phyloP scores from a whole-genome alignment of 2,329 filamentous ascomycete species.

The Claviceps monticola region DNA sequence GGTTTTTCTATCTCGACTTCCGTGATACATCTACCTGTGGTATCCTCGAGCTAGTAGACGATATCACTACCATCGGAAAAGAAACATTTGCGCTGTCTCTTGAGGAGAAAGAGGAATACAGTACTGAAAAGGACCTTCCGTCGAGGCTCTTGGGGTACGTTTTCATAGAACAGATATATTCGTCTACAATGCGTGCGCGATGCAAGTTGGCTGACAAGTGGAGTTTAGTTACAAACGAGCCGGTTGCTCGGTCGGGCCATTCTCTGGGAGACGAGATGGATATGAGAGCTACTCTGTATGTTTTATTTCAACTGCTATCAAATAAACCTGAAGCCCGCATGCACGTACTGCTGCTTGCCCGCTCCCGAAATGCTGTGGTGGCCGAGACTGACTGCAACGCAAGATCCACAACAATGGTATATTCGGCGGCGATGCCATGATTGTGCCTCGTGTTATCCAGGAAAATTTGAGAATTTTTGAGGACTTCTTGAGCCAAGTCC shows the following conservation, averaged over 20 bases:
- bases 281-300: constrained; percentile 5
- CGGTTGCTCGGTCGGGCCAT: constrained; percentile 3
- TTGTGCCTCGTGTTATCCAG: constrained; percentile 3
- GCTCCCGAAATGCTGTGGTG: too few relatives aligned
- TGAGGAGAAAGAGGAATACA: constrained; percentile 2
- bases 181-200: too few relatives aligned
- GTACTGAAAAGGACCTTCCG: constrained; percentile 2
- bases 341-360: too few relatives aligned
- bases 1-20: constrained; percentile 4
- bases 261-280: constrained; percentile 1
- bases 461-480: constrained; percentile 4
- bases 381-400: constrained; percentile 72
- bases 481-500: not conserved
- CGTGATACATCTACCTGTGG: not conserved
- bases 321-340: too few relatives aligned
- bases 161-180: not conserved
- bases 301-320: not conserved
- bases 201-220: not conserved
- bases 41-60: not conserved
- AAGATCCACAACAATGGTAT: constrained; percentile 6
- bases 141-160: constrained; percentile 4
- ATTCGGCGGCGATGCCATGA: constrained; percentile 2
- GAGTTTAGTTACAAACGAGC: not conserved
- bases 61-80: not conserved
- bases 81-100: not conserved